A percentile compares a stretch with the other conserved stretches of the same genome.
These are phyloP conservation scores for Backusella tuberculispora DNA, from an alignment of 192 early-diverging fungal species.

Conservation along the genomic window DNA sequence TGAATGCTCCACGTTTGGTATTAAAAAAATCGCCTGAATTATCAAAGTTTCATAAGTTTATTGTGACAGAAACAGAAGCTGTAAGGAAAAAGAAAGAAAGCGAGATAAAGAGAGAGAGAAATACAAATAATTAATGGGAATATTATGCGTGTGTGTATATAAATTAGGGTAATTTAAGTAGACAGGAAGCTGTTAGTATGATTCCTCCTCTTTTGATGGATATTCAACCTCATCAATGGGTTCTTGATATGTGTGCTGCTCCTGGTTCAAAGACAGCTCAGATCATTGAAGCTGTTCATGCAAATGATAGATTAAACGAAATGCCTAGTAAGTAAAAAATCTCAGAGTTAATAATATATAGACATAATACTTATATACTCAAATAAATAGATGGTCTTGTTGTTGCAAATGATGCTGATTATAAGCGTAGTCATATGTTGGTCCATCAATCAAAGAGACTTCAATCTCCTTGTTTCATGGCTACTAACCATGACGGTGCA, in stretches of 20 bases:
- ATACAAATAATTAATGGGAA: neutral
- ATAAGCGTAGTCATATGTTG: conserved; percentile 89
- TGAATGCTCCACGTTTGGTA: conserved; percentile 70
- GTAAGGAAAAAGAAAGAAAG: conserved; percentile 32
- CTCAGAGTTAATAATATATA: neutral
- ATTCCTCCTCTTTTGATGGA: conserved; percentile 94
- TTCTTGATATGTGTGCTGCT: conserved; percentile 96
- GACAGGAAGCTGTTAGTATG: conserved; percentile 98
- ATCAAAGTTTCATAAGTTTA: conserved; percentile 88
- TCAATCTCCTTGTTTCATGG: conserved; percentile 88
- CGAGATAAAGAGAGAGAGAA: neutral
- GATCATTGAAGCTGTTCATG: conserved; percentile 80
- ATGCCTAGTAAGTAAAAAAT: conserved; percentile 49
- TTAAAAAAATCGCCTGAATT: conserved; percentile 80
- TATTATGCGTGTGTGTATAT: neutral
- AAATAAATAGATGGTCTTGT: conserved; percentile 71
- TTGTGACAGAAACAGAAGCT: conserved; percentile 97
- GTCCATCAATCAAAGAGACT: conserved; percentile 96
- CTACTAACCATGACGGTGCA: conserved; percentile 96
- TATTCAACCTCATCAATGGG: conserved; percentile 82
- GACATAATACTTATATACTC: neutral
- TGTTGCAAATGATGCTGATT: conserved; percentile 96
- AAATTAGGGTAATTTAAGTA: conserved; percentile 85
- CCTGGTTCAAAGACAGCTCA: conserved; percentile 99
- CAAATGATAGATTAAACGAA: conserved; percentile 54